Evolutionary conservation across 192 early-diverging fungal species (phyloP).

Genomic region (Entomortierella beljakovae): DNA sequence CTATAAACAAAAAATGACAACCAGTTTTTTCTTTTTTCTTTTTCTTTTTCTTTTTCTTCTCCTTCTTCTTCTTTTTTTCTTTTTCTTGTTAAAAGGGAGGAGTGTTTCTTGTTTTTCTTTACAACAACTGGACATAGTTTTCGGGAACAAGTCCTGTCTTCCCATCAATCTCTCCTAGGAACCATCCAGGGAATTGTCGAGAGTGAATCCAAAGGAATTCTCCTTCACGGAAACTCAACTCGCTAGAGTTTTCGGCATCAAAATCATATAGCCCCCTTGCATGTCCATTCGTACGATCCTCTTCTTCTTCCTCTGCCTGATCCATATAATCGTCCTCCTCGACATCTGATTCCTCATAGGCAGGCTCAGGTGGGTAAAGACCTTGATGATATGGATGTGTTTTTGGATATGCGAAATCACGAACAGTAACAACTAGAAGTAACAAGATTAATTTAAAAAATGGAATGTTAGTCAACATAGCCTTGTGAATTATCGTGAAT

Average conservation of each 20-base stretch:
- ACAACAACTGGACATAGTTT: conserved; percentile 76
- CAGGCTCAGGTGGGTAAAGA: conserved; percentile 42
- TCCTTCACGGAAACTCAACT: conserved; percentile 73
- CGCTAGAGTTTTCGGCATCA: conserved; percentile 74
- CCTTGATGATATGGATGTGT: conserved; percentile 54
- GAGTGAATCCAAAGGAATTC: conserved; percentile 75
- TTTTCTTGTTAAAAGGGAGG: too few species aligned
- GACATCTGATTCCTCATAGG: conserved; percentile 32
- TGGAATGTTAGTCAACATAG: not conserved
- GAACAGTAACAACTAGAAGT: conserved; percentile 49
- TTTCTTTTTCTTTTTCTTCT: too few species aligned
- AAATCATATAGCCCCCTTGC: conserved; percentile 82
- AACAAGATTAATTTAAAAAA: not conserved
- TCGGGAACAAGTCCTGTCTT: conserved; percentile 81
- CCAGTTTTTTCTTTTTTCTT: too few species aligned
- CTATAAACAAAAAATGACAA: too few species aligned
- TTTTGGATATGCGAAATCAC: conserved; percentile 61
- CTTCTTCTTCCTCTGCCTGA: conserved; percentile 18
- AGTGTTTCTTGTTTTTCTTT: too few species aligned
- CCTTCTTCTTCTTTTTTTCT: too few species aligned
- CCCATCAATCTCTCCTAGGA: conserved; percentile 73
- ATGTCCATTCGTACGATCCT: conserved; percentile 58
- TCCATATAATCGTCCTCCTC: conserved; percentile 36
- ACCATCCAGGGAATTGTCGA: conserved; percentile 81
- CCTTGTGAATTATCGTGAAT: conserved; percentile 5